phyloP scores from a whole-genome alignment of 129 eudicot species.

The Lactuca sativa region DNA sequence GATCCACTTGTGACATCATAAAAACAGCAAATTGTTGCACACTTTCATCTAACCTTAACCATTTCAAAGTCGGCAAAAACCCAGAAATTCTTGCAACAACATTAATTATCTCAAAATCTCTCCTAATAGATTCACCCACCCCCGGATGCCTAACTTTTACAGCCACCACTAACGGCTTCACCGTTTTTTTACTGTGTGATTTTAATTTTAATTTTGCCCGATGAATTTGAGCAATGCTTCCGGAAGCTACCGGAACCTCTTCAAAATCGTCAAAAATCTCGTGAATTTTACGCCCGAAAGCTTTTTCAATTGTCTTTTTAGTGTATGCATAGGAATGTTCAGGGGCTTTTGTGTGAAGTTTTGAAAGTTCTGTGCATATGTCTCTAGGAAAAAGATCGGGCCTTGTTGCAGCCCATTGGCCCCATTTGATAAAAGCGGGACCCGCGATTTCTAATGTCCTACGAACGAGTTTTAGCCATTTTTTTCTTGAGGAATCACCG shows the following conservation, averaged over 20 bases:
- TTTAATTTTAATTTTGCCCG: constrained; percentile 66
- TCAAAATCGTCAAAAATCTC: constrained; percentile 90
- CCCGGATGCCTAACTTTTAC: constrained; percentile 98
- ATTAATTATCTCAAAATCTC: constrained; percentile 89
- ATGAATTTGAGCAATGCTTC: constrained; percentile 94
- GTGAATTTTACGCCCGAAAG: constrained; percentile 81
- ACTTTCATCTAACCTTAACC: constrained; percentile 95
- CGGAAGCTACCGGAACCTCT: constrained; percentile 88
- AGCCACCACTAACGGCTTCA: constrained; percentile 82
- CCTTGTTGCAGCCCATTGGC: constrained; percentile 98
- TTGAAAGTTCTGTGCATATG: constrained; percentile 75
- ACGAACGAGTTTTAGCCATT: constrained; percentile 76
- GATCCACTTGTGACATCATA: constrained; percentile 99
- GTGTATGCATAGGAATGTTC: constrained; percentile 87
- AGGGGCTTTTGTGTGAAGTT: constrained; percentile 88
- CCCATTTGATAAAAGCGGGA: constrained; percentile 98
- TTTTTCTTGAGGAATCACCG: constrained; percentile 58
- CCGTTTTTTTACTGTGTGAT: constrained; percentile 52
- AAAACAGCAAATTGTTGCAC: constrained; percentile 92
- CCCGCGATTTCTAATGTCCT: constrained; percentile 81
- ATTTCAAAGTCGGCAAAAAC: constrained; percentile 64
- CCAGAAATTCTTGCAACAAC: constrained; percentile 65
- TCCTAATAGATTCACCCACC: constrained; percentile 78
- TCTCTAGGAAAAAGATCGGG: constrained; percentile 92
- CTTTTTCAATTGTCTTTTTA: constrained; percentile 68